Conservation (phyloP, 108 stramenopile genomes). For the Nitzschia putrida region DNA sequence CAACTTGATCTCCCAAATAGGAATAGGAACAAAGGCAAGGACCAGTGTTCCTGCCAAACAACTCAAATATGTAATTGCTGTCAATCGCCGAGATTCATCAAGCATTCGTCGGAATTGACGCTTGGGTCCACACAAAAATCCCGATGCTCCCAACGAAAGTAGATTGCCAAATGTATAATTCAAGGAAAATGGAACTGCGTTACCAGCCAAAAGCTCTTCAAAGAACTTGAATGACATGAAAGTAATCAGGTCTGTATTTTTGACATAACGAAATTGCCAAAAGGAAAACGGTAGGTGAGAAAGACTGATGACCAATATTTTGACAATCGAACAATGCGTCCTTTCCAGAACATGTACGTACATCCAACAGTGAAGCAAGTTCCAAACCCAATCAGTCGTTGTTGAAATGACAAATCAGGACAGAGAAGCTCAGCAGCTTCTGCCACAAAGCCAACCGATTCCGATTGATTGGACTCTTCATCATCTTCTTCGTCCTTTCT, state of each 20-base stretch:
- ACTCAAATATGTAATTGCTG: constrained; percentile 65
- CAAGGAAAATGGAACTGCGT: constrained; percentile 82
- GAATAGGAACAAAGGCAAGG: constrained; percentile 72
- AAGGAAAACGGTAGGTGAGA: neutral
- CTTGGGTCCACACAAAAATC: constrained; percentile 67
- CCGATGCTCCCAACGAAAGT: constrained; percentile 38
- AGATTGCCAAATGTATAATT: constrained; percentile 68
- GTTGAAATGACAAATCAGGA: constrained; percentile 80
- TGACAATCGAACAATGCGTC: too few relatives aligned
- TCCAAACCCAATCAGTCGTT: constrained; percentile 69
- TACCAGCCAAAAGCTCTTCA: constrained; percentile 72
- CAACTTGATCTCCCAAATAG: constrained; percentile 44
- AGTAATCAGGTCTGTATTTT: constrained; percentile 69
- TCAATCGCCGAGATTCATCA: constrained; percentile 63
- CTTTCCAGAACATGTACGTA: constrained; percentile 37
- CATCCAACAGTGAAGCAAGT: constrained; percentile 73
- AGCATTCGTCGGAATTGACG: constrained; percentile 78
- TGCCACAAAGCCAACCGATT: constrained; percentile 44
- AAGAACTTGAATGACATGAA: constrained; percentile 82
- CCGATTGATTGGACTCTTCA: constrained; percentile 32
- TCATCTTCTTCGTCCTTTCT: constrained; percentile 18
- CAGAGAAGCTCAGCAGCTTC: constrained; percentile 69
- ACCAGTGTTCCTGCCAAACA: constrained; percentile 63
- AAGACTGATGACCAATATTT: too few relatives aligned
- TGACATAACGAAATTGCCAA: neutral